A percentile compares a stretch with the other conserved stretches of the same genome.
Evolutionary conservation across 1,284 basidiomycete genomes (phyloP).

Genomic region (Fomes fomentarius): DNA sequence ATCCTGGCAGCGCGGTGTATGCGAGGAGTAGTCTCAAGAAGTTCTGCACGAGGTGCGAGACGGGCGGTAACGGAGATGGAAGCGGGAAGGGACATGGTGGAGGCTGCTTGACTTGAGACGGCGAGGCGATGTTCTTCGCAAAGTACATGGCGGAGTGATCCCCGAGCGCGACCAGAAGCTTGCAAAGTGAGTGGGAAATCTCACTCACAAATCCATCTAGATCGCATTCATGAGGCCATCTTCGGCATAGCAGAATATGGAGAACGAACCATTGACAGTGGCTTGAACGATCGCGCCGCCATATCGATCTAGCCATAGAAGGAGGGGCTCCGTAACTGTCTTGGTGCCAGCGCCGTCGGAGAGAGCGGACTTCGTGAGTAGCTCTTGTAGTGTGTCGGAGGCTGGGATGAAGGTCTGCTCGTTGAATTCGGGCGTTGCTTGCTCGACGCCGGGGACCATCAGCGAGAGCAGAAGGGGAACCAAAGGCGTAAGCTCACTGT

Average conservation of each 20-base stretch:
- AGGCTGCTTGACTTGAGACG: slow-evolving; percentile 32
- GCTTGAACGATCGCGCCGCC: slow-evolving; percentile 58
- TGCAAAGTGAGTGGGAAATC: slow-evolving; percentile 71
- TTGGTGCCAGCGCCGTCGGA: slow-evolving; percentile 72
- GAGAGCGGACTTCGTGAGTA: slow-evolving; percentile 74
- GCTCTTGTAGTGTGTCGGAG: slow-evolving; percentile 76
- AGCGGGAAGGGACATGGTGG: slow-evolving; percentile 27
- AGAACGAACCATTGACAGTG: slow-evolving; percentile 42
- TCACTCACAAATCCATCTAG: slow-evolving; percentile 51
- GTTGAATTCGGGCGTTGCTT: slow-evolving; percentile 38
- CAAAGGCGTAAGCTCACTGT: slow-evolving; percentile 63
- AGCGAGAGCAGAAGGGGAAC: slow-evolving; percentile 64
- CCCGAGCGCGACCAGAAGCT: slow-evolving; percentile 78
- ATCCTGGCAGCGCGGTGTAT: slow-evolving; percentile 76
- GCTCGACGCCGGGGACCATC: slow-evolving; percentile 50
- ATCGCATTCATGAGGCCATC: not conserved
- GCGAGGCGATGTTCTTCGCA: slow-evolving; percentile 64
- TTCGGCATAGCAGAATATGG: not conserved
- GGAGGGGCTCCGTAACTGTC: slow-evolving; percentile 79
- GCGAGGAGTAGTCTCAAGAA: slow-evolving; percentile 75
- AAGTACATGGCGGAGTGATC: slow-evolving; percentile 87
- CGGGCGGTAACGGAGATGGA: slow-evolving; percentile 24
- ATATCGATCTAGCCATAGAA: slow-evolving; percentile 69
- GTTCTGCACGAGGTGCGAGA: slow-evolving; percentile 57
- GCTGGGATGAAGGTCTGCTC: slow-evolving; percentile 62